Conservation (phyloP, 2,329 filamentous ascomycete species). For the Colletotrichum zoysiae region DNA sequence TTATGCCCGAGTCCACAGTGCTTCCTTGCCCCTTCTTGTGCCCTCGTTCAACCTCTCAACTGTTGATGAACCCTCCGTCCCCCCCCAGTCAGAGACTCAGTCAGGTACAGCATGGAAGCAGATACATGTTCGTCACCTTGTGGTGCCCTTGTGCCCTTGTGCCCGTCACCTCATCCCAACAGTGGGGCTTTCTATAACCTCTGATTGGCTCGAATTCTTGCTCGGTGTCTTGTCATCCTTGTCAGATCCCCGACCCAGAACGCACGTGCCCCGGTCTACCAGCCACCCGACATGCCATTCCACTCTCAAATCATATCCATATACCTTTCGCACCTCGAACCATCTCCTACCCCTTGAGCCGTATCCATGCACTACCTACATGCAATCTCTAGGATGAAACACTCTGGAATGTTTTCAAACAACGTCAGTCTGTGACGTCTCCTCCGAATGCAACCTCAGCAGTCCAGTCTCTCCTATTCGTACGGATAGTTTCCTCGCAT, state of each 20-base stretch:
- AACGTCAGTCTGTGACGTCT: constrained; percentile 29
- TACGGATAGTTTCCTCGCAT: too few relatives aligned
- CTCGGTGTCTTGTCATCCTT: constrained; percentile 34
- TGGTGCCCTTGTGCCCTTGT: constrained; percentile 14
- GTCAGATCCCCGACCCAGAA: constrained; percentile 13
- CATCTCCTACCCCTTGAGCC: constrained; percentile 5
- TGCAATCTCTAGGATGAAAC: constrained; percentile 36
- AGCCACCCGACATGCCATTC: constrained; percentile 32
- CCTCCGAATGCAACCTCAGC: constrained; percentile 1
- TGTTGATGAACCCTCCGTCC: background rate
- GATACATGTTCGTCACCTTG: constrained; percentile 10
- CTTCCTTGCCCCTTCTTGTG: background rate
- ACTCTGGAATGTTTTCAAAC: constrained; percentile 39
- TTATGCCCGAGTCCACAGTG: background rate
- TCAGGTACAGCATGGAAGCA: background rate
- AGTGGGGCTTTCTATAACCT: constrained; percentile 21
- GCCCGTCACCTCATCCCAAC: constrained; percentile 39
- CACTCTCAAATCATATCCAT: constrained; percentile 15
- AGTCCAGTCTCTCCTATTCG: background rate
- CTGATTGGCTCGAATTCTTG: constrained; percentile 6
- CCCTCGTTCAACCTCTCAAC: constrained; percentile 3
- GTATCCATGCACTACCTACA: background rate
- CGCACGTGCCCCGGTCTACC: constrained; percentile 33
- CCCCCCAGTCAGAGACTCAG: constrained; percentile 8
- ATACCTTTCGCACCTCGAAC: constrained; percentile 17